Evolutionary conservation across 1,139 yeast species (phyloP).

Genomic region (Pichia sp.): DNA sequence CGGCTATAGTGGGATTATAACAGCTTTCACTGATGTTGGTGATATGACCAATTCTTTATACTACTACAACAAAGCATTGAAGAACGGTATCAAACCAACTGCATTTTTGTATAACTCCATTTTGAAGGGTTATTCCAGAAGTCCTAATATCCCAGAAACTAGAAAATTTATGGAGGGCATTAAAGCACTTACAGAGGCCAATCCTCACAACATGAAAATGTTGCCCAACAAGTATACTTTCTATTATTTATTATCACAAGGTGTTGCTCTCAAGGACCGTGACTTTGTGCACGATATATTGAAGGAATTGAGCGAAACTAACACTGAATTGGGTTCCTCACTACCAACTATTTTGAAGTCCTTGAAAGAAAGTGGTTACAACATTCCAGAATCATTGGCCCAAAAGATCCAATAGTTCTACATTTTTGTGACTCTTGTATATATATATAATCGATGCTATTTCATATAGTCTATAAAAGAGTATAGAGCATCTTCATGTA

Average conservation of each 20-base stretch:
- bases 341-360: slow-evolving; percentile 35
- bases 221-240: slow-evolving; percentile 54
- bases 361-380: slow-evolving; percentile 24
- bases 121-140: slow-evolving; percentile 43
- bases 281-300: slow-evolving; percentile 23
- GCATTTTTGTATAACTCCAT: slow-evolving; percentile 58
- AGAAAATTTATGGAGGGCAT: slow-evolving; percentile 22
- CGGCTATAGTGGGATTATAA: slow-evolving; percentile 54
- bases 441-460: neutral
- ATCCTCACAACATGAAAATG: slow-evolving; percentile 18
- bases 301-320: slow-evolving; percentile 22
- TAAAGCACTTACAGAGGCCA: slow-evolving; percentile 9
- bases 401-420: neutral
- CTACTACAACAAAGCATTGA: slow-evolving; percentile 44
- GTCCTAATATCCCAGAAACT: slow-evolving; percentile 20
- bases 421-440: neutral
- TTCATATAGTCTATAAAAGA: neutral
- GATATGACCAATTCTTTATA: slow-evolving; percentile 44
- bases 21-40: slow-evolving; percentile 53
- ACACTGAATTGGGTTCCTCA: slow-evolving; percentile 34
- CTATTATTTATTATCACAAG: slow-evolving; percentile 49
- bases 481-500: neutral
- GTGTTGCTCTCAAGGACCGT: slow-evolving; percentile 23
- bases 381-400: slow-evolving; percentile 12
- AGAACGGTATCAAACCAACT: slow-evolving; percentile 36